Evolutionary conservation across 495 filamentous ascomycete species (phyloP).

Genomic region (Collariella sp.): DNA sequence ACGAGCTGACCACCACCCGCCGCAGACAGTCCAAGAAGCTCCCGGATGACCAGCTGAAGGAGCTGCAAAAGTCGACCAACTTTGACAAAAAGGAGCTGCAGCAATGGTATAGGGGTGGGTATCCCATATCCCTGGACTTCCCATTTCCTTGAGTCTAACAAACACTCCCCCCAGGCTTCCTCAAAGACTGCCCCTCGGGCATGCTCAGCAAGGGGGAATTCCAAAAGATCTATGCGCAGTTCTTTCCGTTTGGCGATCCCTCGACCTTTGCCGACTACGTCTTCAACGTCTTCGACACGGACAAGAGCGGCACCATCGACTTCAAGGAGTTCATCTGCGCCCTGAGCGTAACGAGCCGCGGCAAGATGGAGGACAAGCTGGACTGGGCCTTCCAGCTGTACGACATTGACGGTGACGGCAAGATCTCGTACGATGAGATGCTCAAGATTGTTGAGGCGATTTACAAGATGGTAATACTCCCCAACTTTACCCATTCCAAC

Average conservation of each 20-base stretch:
- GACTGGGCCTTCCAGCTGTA: slow-evolving; percentile 99
- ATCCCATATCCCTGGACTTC: neutral
- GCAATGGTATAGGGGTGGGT: slow-evolving; percentile 97
- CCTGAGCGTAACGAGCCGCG: slow-evolving; percentile 88
- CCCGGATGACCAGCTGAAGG: slow-evolving; percentile 84
- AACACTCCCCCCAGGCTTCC: slow-evolving; percentile 60
- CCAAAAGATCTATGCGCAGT: slow-evolving; percentile 98
- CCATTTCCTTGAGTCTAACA: neutral
- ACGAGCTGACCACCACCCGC: neutral
- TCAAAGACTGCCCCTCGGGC: slow-evolving; percentile 95
- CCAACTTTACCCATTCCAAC: neutral
- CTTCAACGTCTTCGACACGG: slow-evolving; percentile 97
- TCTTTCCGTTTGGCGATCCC: slow-evolving; percentile 97
- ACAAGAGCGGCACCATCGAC: slow-evolving; percentile 95
- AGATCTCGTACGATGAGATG: slow-evolving; percentile 99
- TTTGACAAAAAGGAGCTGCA: slow-evolving; percentile 99
- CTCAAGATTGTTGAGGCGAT: slow-evolving; percentile 96
- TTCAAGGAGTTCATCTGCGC: slow-evolving; percentile 99
- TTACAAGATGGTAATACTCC: slow-evolving; percentile 84
- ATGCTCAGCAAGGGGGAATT: slow-evolving; percentile 97
- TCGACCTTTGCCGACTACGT: slow-evolving; percentile 97
- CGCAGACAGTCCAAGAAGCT: slow-evolving; percentile 90
- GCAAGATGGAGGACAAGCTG: slow-evolving; percentile 98
- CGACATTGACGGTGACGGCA: slow-evolving; percentile 97
- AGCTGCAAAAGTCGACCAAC: slow-evolving; percentile 91